Conservation (phyloP, 305 asterid genomes). For the Fraxinus sp. region DNA sequence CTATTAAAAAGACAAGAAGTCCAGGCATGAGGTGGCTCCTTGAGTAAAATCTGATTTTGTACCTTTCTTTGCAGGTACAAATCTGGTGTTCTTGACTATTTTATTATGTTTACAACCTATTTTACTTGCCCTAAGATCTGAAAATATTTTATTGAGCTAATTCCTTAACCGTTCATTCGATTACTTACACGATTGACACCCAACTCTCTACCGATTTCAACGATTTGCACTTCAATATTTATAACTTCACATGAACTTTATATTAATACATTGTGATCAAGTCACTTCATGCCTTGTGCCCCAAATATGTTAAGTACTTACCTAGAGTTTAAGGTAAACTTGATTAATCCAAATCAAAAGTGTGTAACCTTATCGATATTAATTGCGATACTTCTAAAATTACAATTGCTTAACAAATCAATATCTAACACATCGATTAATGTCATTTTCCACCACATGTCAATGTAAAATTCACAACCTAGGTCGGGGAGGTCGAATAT, state of each 20-base stretch:
- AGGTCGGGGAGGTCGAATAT: not conserved
- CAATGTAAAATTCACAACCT: not conserved
- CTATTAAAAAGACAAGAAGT: not conserved
- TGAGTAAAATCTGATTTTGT: not conserved
- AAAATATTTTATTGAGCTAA: too few relatives aligned
- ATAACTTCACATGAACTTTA: not conserved
- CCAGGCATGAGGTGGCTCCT: not conserved
- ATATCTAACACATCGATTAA: not conserved
- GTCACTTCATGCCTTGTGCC: not conserved
- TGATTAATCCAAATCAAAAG: not conserved
- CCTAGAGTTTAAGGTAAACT: not conserved
- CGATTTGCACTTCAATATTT: too few relatives aligned
- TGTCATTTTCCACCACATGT: too few relatives aligned
- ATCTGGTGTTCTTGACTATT: not conserved
- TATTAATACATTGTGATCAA: not conserved
- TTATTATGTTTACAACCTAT: not conserved
- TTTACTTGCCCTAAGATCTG: not conserved
- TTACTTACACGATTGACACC: not conserved
- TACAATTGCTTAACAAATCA: not conserved
- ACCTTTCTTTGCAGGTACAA: not conserved
- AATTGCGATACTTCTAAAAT: not conserved
- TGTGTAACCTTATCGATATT: not conserved
- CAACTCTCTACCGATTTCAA: not conserved
- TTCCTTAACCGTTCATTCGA: not conserved
- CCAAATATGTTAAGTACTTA: not conserved